Base-by-base conservation (phyloP, 2,329 filamentous ascomycete genomes). In the Fusarium ramigenum region DNA sequence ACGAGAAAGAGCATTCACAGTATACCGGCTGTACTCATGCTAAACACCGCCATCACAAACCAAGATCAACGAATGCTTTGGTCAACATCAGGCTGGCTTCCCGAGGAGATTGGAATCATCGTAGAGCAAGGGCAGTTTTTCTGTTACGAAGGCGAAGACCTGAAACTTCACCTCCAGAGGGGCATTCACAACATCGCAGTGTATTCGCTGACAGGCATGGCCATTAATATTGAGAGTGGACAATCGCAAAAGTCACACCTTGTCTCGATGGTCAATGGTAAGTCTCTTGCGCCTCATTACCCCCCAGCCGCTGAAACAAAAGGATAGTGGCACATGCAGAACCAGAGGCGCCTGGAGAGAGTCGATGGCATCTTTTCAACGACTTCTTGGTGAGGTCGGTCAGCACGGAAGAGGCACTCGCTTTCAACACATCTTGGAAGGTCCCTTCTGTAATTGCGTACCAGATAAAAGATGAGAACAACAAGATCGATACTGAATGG, bases 361-460 rank as follows among this genome's bases (percentile, higher is more conserved):
- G 90, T 77, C 92, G 92, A 76, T 99, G 97, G 97, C 94, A 98
- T 82, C 84, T 99, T 2, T 98, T 99, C 85, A 99, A 99, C 77
- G 96, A 99, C 82, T 99, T 99, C 78, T 84, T 97, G 40, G 97
- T 99, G 28, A 90, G 93, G 18, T 91, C 92, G 15, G 90, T 97
- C 21, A 90, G 92, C 37, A 88, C 90, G 34, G 92, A 95, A 69
- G 96, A 99, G 80, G 97, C 96, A 1, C 85, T 98, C 23, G 91
- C 92, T 30, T 99, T 98, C 82, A 95, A 96, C 70, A 90, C 94
- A 7, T 88, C 91, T 23, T 99, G 96, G 96, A 99, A 98, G 84
- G 87, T 94, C 56, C 96, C 96, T 2, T 95, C 94, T 18, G 92
- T 98, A 9, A 84, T 99, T 60, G 88, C 93, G 9, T 99, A 93